Evolutionary conservation across 2,329 filamentous ascomycete genomes (phyloP), one percentile per base, ranked within the genome.

Genomic region (Ilyonectria sp.): DNA sequence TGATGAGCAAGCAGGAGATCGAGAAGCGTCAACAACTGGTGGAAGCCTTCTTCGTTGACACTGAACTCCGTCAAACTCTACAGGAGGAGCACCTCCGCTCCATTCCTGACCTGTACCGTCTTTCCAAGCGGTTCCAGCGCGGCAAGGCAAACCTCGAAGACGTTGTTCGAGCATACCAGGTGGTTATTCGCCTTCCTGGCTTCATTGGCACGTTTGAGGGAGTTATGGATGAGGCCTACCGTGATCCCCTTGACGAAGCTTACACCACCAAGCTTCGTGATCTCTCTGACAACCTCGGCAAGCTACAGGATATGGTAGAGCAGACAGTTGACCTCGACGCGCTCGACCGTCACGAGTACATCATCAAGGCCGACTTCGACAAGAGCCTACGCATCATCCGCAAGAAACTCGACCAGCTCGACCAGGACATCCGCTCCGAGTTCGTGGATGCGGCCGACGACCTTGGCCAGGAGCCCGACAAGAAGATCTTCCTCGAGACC

Each of bases 281-380:
- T 67, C 89, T 94, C 67, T 93, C 91, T 6, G 91, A 94, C 76
- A 93, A 91, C 76, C 87, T 99, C 57, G 91, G 89, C 29, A 97
- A 94, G 78, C 86, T 99, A 11, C 93, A 95, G 77, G 96, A 99
- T 79, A 98, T 99, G 94, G 96, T 99, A 0, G 96, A 99, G 83
- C 97, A 96, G 2, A 99, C 97, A 0, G 95, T 99, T 15, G 96
- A 99, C 77, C 89, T 99, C 0, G 94, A 97, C 65, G 96, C 96
- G 3, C 89, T 99, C 11, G 95, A 99, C 76, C 94, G 96, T 72
- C 96, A 99, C 77, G 96, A 99, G 79, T 99, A 97, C 82, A 95
- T 98, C 75, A 99, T 99, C 87, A 99, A 98, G 82, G 93, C 97
- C 1, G 96, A 99, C 77, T 99, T 98, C 71, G 96, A 99, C 76